Percentiles rank a stretch among this genome's conserved stretches.
phyloP scores from a whole-genome alignment of 2,329 filamentous ascomycete genomes.

The Neofusicoccum laricinum region DNA sequence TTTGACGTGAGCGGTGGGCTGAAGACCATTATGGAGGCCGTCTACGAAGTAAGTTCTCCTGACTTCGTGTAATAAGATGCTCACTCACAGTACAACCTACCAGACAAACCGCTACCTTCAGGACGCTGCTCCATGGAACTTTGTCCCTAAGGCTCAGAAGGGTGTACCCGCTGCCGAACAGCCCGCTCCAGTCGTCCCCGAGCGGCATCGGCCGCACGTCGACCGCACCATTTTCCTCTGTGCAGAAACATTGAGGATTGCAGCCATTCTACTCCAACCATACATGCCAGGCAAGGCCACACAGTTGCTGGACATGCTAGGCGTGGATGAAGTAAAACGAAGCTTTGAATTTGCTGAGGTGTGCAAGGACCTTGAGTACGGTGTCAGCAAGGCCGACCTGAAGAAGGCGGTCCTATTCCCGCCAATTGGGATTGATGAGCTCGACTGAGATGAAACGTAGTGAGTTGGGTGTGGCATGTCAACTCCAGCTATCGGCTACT shows the following conservation, averaged over 20 bases:
- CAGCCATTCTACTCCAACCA: constrained; percentile 82
- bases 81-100: not conserved
- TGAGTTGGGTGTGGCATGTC: not conserved
- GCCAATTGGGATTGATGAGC: constrained; percentile 7
- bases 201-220: constrained; percentile 34
- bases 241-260: constrained; percentile 74
- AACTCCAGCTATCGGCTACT: not conserved
- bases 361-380: constrained; percentile 69
- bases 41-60: constrained; percentile 40
- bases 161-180: not conserved
- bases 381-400: constrained; percentile 44
- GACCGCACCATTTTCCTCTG: constrained; percentile 65
- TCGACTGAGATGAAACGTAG: not conserved
- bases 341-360: constrained; percentile 60
- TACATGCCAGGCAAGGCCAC: constrained; percentile 80
- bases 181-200: not conserved
- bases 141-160: constrained; percentile 30
- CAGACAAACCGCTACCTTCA: constrained; percentile 68
- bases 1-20: constrained; percentile 66
- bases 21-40: constrained; percentile 59
- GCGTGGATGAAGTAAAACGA: constrained; percentile 63
- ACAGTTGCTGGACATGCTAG: constrained; percentile 72
- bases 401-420: constrained; percentile 53
- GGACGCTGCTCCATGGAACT: constrained; percentile 65
- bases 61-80: not conserved